phyloP scores from a whole-genome alignment of 768 basidiomycete genomes.

The Mycena amicta region DNA sequence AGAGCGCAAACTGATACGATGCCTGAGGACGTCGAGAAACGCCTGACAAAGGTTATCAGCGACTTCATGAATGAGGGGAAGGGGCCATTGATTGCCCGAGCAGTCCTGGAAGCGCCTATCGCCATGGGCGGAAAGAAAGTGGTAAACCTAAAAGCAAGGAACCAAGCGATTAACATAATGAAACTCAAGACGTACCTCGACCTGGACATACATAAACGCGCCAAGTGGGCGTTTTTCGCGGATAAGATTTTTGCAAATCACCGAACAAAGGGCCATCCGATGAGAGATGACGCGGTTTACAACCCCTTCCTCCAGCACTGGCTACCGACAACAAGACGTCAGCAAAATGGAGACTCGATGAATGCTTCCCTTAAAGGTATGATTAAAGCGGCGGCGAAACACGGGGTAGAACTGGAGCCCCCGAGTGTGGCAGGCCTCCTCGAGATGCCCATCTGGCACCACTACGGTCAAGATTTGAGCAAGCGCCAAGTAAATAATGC shows the following conservation, averaged over 20 bases:
- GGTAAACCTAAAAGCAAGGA: conserved; percentile 28
- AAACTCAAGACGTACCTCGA: conserved; percentile 29
- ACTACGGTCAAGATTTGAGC: neutral
- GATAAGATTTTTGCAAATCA: conserved; percentile 25
- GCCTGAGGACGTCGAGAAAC: conserved; percentile 30
- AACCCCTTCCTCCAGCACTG: conserved; percentile 33
- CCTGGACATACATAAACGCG: conserved; percentile 11
- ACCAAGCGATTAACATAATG: conserved; percentile 29
- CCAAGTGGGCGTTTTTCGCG: conserved; percentile 32
- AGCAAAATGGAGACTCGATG: no score
- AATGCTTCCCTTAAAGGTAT: conserved; percentile 21
- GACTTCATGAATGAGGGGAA: conserved; percentile 27
- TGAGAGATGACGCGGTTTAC: neutral
- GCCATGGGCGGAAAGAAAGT: conserved; percentile 27
- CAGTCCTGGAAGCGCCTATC: conserved; percentile 20
- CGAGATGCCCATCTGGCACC: no score
- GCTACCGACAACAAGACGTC: conserved; percentile 6
- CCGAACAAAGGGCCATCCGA: neutral
- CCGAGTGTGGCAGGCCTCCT: conserved; percentile 3
- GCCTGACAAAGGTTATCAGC: conserved; percentile 21
- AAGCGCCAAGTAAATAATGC: no score
- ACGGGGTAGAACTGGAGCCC: conserved; percentile 19
- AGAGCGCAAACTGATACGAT: conserved; percentile 37
- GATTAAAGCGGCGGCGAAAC: conserved; percentile 24
- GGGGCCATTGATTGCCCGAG: conserved; percentile 17